Evolutionary conservation across 148 eudicot species (phyloP).

Genomic region (Nyssa sinensis): DNA sequence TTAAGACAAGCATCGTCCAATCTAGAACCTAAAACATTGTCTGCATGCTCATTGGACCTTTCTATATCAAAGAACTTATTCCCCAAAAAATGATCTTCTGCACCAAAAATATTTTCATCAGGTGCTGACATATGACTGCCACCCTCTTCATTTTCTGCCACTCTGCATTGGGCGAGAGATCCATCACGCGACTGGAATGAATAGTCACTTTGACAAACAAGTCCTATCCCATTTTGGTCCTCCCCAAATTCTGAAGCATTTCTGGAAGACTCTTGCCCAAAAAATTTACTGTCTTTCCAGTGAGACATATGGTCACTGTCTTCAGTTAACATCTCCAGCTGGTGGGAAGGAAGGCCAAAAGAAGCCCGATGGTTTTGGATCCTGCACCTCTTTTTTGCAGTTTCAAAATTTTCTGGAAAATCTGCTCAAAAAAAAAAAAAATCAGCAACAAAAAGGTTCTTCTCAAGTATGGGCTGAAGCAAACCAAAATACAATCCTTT

Average conservation of each 20-base stretch:
- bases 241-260: constrained; percentile 25
- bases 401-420: constrained; percentile 34
- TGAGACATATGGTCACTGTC: constrained; percentile 22
- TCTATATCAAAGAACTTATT: constrained; percentile 17
- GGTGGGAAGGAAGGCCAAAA: constrained; percentile 19
- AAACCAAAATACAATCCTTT: background rate
- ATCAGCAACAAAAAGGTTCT: constrained; percentile 14
- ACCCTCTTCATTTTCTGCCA: constrained; percentile 4
- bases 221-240: constrained; percentile 19
- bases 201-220: constrained; percentile 20
- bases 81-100: constrained; percentile 18
- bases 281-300: constrained; percentile 16
- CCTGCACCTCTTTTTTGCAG: constrained; percentile 47
- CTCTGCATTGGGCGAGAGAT: constrained; percentile 14
- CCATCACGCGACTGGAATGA: constrained; percentile 21
- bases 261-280: constrained; percentile 11
- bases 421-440: constrained; percentile 24
- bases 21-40: constrained; percentile 17
- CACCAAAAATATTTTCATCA: constrained; percentile 17
- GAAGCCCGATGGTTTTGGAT: constrained; percentile 26
- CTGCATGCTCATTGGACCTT: constrained; percentile 9
- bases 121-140: constrained; percentile 12
- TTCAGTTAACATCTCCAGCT: constrained; percentile 29
- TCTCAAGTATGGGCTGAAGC: background rate
- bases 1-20: constrained; percentile 25